A percentile compares a stretch with the other conserved stretches of the same genome.
Conservation (phyloP, 2,329 filamentous ascomycete species). For the Albophoma yamanashiensis region DNA sequence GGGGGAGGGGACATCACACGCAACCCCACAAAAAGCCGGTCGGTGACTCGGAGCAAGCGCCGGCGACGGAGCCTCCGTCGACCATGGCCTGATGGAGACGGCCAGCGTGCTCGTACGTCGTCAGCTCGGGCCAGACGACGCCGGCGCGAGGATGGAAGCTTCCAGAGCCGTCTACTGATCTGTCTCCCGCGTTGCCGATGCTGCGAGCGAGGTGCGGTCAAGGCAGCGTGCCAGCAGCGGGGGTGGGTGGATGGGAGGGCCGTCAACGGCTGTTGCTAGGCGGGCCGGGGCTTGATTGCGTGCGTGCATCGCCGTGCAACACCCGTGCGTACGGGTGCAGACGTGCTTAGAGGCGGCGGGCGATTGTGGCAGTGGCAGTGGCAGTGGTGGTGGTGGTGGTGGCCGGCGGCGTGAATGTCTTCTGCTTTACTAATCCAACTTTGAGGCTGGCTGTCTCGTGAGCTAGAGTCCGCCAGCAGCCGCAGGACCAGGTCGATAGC, state of each 20-base stretch:
- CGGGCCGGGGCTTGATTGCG: background rate
- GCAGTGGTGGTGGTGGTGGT: background rate
- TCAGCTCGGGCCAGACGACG: background rate
- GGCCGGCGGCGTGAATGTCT: background rate
- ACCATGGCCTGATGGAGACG: background rate
- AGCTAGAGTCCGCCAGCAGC: background rate
- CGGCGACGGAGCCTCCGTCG: background rate
- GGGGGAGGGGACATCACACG: too few relatives aligned
- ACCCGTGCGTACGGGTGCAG: background rate
- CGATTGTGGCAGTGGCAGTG: background rate
- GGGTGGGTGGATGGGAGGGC: background rate
- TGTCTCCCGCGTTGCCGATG: background rate
- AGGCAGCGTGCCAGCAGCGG: background rate
- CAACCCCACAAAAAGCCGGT: background rate
- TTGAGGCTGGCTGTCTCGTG: background rate
- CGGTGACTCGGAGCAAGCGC: background rate
- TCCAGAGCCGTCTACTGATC: background rate
- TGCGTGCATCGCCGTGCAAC: background rate
- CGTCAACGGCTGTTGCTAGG: background rate
- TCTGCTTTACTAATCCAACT: background rate
- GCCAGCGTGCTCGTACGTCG: background rate
- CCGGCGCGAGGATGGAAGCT: background rate
- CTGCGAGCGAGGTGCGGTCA: background rate
- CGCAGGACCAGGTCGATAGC: background rate
- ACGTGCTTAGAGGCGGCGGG: too few relatives aligned